Percentiles rank a stretch among this genome's conserved stretches.
These are phyloP conservation scores for Silene noctiflora DNA, from an alignment of 179 eudicot species.

Conservation along the genomic window DNA sequence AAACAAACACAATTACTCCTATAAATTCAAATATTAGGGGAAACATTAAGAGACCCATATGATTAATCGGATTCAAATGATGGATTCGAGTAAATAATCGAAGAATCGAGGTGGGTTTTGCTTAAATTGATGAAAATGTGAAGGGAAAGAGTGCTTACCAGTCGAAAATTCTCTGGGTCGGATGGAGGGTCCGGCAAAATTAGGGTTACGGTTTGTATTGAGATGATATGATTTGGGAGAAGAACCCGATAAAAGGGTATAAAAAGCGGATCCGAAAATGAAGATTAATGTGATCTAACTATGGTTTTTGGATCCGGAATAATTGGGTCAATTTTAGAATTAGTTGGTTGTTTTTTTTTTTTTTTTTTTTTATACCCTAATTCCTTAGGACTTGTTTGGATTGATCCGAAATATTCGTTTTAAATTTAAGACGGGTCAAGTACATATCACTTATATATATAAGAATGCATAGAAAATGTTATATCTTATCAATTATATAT, in stretches of 20 bases:
- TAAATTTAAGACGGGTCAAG: too few relatives aligned
- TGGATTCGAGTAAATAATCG: not conserved
- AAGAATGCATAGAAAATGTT: too few relatives aligned
- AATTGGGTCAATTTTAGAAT: not conserved
- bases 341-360: not conserved
- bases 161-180: not conserved
- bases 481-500: too few relatives aligned
- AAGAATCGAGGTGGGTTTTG: not conserved
- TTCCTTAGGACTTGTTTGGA: too few relatives aligned
- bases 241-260: constrained; percentile 5
- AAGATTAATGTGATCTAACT: not conserved
- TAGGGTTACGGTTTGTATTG: constrained; percentile 18
- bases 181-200: constrained; percentile 11
- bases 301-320: not conserved
- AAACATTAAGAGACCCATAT: not conserved
- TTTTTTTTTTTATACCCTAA: too few relatives aligned
- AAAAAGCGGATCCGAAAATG: not conserved
- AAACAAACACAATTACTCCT: not conserved
- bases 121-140: not conserved
- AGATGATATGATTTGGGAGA: not conserved
- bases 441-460: too few relatives aligned
- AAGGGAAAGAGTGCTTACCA: not conserved
- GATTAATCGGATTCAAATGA: constrained; percentile 7
- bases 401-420: too few relatives aligned
- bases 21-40: not conserved